Conservation (phyloP, 768 basidiomycete genomes). For the Mycena capillaripes region DNA sequence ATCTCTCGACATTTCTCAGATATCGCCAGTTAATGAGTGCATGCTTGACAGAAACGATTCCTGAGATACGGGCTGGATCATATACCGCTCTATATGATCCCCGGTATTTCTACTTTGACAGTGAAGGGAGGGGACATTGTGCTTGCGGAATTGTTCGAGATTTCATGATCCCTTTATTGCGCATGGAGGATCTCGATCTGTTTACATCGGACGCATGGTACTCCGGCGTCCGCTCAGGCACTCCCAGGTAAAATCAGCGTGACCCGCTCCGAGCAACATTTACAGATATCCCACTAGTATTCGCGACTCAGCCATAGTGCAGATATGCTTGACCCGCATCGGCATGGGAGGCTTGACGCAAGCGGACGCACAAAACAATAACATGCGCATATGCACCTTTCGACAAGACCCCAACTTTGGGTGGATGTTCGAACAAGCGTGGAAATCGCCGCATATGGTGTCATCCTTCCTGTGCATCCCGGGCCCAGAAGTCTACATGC, state of each 20-base stretch:
- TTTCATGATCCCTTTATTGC: slow-evolving; percentile 17
- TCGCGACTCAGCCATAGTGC: slow-evolving; percentile 24
- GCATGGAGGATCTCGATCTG: slow-evolving; percentile 9
- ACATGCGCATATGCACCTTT: slow-evolving; percentile 33
- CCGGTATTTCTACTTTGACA: slow-evolving; percentile 35
- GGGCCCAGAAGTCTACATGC: slow-evolving; percentile 25
- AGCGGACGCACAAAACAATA: slow-evolving; percentile 26
- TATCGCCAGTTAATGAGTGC: slow-evolving; percentile 26
- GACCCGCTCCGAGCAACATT: too few relatives aligned
- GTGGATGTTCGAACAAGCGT: slow-evolving; percentile 35
- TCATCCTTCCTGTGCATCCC: slow-evolving; percentile 34
- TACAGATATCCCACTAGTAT: too few relatives aligned
- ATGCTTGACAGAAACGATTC: slow-evolving; percentile 34
- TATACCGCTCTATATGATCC: slow-evolving; percentile 27
- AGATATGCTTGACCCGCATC: slow-evolving; percentile 34
- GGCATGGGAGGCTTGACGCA: slow-evolving; percentile 25
- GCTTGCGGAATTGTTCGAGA: slow-evolving; percentile 27
- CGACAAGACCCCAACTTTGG: slow-evolving; percentile 31
- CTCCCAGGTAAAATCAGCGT: too few relatives aligned
- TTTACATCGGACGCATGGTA: slow-evolving; percentile 36
- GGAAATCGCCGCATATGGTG: slow-evolving; percentile 12
- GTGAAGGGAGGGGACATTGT: slow-evolving; percentile 18
- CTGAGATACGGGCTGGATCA: slow-evolving; percentile 30
- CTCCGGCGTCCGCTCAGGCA: slow-evolving; percentile 21
- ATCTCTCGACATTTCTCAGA: not conserved